phyloP scores from a whole-genome alignment of 768 basidiomycete genomes.

The Coprinopsis sp. region DNA sequence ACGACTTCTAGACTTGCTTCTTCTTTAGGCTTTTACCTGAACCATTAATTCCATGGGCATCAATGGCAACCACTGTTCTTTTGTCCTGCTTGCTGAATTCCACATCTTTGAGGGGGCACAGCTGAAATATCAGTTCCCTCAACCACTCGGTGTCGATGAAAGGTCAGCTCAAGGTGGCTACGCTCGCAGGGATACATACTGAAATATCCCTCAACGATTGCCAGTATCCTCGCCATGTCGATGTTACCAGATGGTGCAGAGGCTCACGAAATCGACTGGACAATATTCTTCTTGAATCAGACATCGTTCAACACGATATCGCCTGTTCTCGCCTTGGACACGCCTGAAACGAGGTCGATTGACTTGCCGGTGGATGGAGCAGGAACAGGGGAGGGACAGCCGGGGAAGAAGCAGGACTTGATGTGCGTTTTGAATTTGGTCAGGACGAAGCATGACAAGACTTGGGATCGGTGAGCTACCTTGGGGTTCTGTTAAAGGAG shows the following conservation, averaged over 20 bases:
- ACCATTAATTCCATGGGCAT: conserved; percentile 40
- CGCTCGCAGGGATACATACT: too few species aligned
- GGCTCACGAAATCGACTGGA: conserved; percentile 94
- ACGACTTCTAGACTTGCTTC: too few species aligned
- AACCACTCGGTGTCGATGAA: conserved; percentile 90
- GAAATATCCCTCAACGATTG: conserved; percentile 13
- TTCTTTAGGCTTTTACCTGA: not conserved
- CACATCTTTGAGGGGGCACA: conserved; percentile 94
- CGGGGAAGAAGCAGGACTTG: conserved; percentile 44
- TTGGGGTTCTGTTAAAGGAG: not conserved
- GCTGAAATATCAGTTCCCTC: conserved; percentile 93
- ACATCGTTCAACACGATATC: conserved; percentile 83
- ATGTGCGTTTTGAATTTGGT: conserved; percentile 90
- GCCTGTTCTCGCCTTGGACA: conserved; percentile 73
- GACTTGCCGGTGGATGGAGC: conserved; percentile 32
- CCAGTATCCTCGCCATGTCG: conserved; percentile 86
- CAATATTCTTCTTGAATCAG: conserved; percentile 97
- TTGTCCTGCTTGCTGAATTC: conserved; percentile 97
- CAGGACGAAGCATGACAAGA: conserved; percentile 86
- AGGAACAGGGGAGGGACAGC: conserved; percentile 16
- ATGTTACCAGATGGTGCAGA: conserved; percentile 99
- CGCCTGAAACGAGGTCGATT: conserved; percentile 36
- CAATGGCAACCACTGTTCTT: conserved; percentile 78
- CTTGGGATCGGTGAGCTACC: conserved; percentile 58
- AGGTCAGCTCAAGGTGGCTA: conserved; percentile 51